Percentiles rank a stretch among this genome's conserved stretches.
phyloP scores from a whole-genome alignment of 306 rosid genomes.

The Leucaena leucocephala region DNA sequence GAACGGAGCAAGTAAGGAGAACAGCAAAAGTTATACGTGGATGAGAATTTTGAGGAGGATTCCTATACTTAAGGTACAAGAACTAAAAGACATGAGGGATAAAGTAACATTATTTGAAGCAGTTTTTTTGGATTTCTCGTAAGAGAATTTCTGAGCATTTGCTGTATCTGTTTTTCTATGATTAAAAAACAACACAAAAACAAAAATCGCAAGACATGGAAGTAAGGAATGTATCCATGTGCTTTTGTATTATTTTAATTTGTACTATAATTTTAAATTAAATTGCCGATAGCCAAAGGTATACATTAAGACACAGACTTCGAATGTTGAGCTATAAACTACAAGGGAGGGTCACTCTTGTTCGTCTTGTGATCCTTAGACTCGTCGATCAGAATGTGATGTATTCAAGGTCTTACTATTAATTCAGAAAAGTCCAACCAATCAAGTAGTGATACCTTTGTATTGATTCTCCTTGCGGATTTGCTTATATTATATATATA shows the following conservation, averaged over 20 bases:
- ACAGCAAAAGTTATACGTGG: slow-evolving; percentile 43
- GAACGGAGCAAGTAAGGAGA: slow-evolving; percentile 43
- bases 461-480: background rate
- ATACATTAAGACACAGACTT: slow-evolving; percentile 16
- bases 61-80: slow-evolving; percentile 50
- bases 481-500: background rate
- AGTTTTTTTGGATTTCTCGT: slow-evolving; percentile 40
- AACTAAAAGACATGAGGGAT: slow-evolving; percentile 50
- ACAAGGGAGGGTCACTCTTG: background rate
- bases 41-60: slow-evolving; percentile 56
- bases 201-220: slow-evolving; percentile 49
- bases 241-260: slow-evolving; percentile 38
- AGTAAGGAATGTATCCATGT: slow-evolving; percentile 53
- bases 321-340: slow-evolving; percentile 29
- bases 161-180: slow-evolving; percentile 35
- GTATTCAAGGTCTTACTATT: background rate
- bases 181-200: slow-evolving; percentile 39
- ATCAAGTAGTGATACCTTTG: background rate
- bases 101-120: slow-evolving; percentile 40
- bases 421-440: slow-evolving; percentile 14
- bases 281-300: slow-evolving; percentile 7
- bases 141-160: slow-evolving; percentile 45
- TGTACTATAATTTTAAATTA: background rate
- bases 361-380: background rate
- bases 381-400: slow-evolving; percentile 17